Evolutionary conservation across 1,284 basidiomycete genomes (phyloP), one percentile per base, ranked within the genome.

Genomic region (Trichosporon asahii): DNA sequence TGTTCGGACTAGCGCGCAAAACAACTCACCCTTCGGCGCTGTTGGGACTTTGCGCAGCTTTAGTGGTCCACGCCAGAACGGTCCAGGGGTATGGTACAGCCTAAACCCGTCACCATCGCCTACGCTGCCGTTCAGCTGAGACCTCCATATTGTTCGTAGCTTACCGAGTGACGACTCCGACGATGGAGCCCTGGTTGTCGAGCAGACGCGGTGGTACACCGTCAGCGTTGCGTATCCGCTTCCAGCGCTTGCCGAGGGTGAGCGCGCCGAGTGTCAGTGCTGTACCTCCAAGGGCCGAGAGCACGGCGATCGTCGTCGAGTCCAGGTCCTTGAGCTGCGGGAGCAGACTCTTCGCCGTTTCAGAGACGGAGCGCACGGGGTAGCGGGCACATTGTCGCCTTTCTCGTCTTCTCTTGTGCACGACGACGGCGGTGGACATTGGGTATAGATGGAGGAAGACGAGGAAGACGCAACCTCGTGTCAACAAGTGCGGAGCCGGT

Each of bases 1-100:
- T 44, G 25, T 40, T 31, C 18, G 44, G 11, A 49, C 15, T n/a
- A n/a, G n/a, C 33, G 21, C 27, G 25, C 27, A 46, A 3, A 23
- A 4, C 18, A 31, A 66, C 81, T 33, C 64, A 91, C 91, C 90
- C 88, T 89, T 90, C 4, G 81, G 74, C 14, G 80, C 78, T 0
- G 82, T 80, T 0, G 94, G 93, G 60, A 94, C 84, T 6, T 80
- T 77, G 71, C 89, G 86, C 65, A 91, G 86, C 77, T 90, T 91
- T 72, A 93, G 75, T 0, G 90, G 91, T 85, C 88, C 90, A 12
- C 84, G 83, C 85, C 90, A 92, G 27, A 91, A 90, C 53, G 91
- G 82, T 0, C 87, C 87, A 0, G 94, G 93, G 0, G 90, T 94
- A 78, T 97, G 94, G 76, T 90, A 95, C 44, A 97, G 76, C 55